Base-by-base conservation (phyloP, 1,284 basidiomycete species). In the Termitomyces sp. region DNA sequence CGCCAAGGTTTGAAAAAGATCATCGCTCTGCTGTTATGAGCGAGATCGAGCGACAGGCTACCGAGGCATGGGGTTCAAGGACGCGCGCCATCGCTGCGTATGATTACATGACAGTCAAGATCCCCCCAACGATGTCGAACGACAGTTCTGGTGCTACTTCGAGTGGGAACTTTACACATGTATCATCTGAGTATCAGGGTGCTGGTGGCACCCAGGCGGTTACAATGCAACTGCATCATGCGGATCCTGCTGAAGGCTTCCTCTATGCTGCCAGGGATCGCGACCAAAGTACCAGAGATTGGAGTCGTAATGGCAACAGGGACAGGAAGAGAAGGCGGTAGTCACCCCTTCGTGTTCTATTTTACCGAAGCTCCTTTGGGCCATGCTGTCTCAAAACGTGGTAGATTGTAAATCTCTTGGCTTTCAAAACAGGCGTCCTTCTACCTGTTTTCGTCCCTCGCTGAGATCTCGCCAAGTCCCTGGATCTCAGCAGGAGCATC, bases 1-100 rank as follows among this genome's bases (percentile, higher is more conserved):
- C 71, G 61, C 73, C 74, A 68, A 68, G 71, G 61, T 62, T 67
- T 64, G 69, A 68, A 65, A 61, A 65, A 56, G 62, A 67, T 67
- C 50, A 66, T 62, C 73, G 74, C 41, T 60, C 65, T 46, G 70
- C 61, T 11, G 75, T 85, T 54, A 78, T 88, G 56, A 66, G 67
- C 13, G 85, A 88, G 64, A 83, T 90, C 46, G 83, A 83, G 64
- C 69, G 76, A 16, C 84, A 86, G 62, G 87, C 83, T 21, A 81
- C 69, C 39, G 71, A 73, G 54, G 75, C 77, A 11, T 89, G 83
- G 85, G 72, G 68, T 26, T 68, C 72, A 42, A 67, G 66, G 14
- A 60, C 64, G 24, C 55, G 55, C 19, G 84, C 81, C 0, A 67
- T 77, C 6, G 80, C 81, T 5, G 81, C 87, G n/a, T 76, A 75